These are phyloP conservation scores for Aspergillus awamori DNA, from an alignment of 2,329 filamentous ascomycete genomes.

Conservation along the genomic window DNA sequence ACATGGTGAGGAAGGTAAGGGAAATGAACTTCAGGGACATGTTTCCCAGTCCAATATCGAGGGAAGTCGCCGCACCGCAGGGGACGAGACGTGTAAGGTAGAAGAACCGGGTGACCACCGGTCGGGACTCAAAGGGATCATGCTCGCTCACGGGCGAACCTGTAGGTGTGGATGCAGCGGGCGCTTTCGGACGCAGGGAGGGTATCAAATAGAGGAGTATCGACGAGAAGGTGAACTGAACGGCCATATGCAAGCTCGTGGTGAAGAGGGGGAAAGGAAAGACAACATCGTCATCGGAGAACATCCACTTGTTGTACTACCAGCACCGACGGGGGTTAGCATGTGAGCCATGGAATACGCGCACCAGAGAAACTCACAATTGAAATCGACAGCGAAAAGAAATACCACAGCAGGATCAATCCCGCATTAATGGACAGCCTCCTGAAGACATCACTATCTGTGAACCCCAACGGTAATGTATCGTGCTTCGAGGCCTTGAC, in stretches of 20 bases:
- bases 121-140: slow-evolving; percentile 53
- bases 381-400: slow-evolving; percentile 91
- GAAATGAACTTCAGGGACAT: slow-evolving; percentile 95
- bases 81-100: slow-evolving; percentile 90
- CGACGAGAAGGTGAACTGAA: slow-evolving; percentile 81
- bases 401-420: slow-evolving; percentile 86
- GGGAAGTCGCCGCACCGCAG: slow-evolving; percentile 86
- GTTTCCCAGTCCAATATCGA: slow-evolving; percentile 95
- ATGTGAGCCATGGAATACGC: neutral
- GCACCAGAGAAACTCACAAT: slow-evolving; percentile 62
- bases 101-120: slow-evolving; percentile 82
- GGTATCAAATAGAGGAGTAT: slow-evolving; percentile 81
- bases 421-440: slow-evolving; percentile 72
- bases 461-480: slow-evolving; percentile 60
- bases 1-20: slow-evolving; percentile 98
- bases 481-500: slow-evolving; percentile 68
- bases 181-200: slow-evolving; percentile 69
- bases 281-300: slow-evolving; percentile 78
- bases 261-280: slow-evolving; percentile 96
- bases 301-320: slow-evolving; percentile 99
- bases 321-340: neutral
- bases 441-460: slow-evolving; percentile 72
- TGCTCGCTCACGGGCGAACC: slow-evolving; percentile 48
- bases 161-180: slow-evolving; percentile 23
- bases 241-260: slow-evolving; percentile 91